Conservation (phyloP, 192 early-diverging fungal genomes). For the Podila epigama region DNA sequence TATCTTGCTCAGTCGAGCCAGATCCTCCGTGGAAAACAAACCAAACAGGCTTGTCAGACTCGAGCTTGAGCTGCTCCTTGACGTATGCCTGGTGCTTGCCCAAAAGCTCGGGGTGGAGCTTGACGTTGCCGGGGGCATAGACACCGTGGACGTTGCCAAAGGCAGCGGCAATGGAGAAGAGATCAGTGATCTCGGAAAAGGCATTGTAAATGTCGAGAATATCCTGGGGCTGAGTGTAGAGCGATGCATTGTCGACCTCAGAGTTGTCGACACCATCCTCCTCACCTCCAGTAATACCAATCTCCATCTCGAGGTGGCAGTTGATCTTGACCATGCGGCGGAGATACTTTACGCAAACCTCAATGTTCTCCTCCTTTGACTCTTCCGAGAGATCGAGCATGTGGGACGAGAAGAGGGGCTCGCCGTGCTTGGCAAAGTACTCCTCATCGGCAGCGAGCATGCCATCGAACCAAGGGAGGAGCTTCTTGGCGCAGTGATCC, state of each 20-base stretch:
- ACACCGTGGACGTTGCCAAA: conserved; percentile 96
- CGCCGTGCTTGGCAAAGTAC: conserved; percentile 89
- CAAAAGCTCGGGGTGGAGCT: conserved; percentile 87
- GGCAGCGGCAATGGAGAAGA: conserved; percentile 95
- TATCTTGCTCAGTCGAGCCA: conserved; percentile 79
- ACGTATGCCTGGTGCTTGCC: conserved; percentile 88
- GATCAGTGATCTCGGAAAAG: conserved; percentile 80
- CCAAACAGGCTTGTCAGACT: conserved; percentile 78
- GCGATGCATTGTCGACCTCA: conserved; percentile 82
- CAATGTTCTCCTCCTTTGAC: conserved; percentile 92
- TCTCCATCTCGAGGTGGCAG: conserved; percentile 94
- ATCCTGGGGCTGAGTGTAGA: conserved; percentile 96
- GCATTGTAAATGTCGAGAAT: conserved; percentile 92
- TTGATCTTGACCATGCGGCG: conserved; percentile 89
- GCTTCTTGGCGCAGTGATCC: conserved; percentile 96
- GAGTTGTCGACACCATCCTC: conserved; percentile 98
- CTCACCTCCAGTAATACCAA: conserved; percentile 96
- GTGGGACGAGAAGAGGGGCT: conserved; percentile 95
- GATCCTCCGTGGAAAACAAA: conserved; percentile 98
- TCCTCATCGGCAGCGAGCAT: conserved; percentile 93
- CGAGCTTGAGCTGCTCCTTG: conserved; percentile 62
- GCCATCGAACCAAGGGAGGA: conserved; percentile 96
- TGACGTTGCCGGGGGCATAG: conserved; percentile 94
- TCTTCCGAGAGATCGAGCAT: conserved; percentile 97
- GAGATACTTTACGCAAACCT: conserved; percentile 86